Conservation (phyloP, 768 basidiomycete species). For the Tricholoma sp. region DNA sequence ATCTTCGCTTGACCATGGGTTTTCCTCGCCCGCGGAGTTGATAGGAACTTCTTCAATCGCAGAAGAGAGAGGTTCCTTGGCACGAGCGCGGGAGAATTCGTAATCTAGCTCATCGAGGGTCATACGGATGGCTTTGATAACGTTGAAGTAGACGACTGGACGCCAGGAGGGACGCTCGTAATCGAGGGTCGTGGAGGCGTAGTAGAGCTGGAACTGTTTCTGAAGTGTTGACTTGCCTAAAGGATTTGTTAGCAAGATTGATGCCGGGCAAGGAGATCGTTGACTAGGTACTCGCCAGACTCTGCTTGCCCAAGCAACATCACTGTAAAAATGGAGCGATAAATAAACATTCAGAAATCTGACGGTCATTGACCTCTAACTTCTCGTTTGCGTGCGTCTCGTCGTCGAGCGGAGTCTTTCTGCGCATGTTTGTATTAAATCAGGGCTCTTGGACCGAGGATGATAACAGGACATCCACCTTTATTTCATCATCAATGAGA, state of each 20-base stretch:
- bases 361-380: slow-evolving; percentile 42
- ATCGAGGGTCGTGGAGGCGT: slow-evolving; percentile 66
- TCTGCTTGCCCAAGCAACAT: slow-evolving; percentile 79
- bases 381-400: slow-evolving; percentile 33
- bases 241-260: neutral
- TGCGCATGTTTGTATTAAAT: slow-evolving; percentile 19
- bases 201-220: slow-evolving; percentile 81
- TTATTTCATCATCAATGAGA: slow-evolving; percentile 54
- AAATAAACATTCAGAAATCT: neutral
- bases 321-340: slow-evolving; percentile 31
- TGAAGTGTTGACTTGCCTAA: slow-evolving; percentile 76
- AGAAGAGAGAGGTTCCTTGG: neutral
- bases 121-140: slow-evolving; percentile 73
- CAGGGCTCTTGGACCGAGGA: neutral
- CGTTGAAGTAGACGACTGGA: slow-evolving; percentile 78
- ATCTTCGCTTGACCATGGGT: neutral
- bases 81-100: slow-evolving; percentile 32
- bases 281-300: slow-evolving; percentile 33
- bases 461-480: slow-evolving; percentile 25
- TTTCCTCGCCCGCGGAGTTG: neutral
- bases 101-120: slow-evolving; percentile 68
- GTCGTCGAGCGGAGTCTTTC: slow-evolving; percentile 45
- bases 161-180: slow-evolving; percentile 71
- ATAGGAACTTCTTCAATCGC: neutral
- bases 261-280: neutral